Evolutionary conservation across 2,329 filamentous ascomycete genomes (phyloP).

Genomic region (Alternaria alternata): DNA sequence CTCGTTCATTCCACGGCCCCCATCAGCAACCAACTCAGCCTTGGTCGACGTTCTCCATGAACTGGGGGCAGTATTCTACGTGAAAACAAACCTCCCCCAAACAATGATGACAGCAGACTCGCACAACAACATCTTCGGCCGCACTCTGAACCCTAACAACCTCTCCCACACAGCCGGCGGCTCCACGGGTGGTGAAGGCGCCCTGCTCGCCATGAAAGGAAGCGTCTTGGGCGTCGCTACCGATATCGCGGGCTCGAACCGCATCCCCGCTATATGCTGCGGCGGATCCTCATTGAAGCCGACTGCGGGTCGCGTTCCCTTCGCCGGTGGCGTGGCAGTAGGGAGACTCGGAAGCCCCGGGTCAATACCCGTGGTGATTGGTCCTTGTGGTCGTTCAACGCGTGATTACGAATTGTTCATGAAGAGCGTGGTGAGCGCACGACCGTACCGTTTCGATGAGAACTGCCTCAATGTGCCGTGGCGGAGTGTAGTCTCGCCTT

Average conservation of each 20-base stretch:
- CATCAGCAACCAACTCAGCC: conserved; percentile 43
- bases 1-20: conserved; percentile 46
- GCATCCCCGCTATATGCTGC: conserved; percentile 84
- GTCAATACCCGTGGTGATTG: conserved; percentile 51
- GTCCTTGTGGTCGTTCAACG: conserved; percentile 55
- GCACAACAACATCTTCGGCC: conserved; percentile 68
- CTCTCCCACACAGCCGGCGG: conserved; percentile 69
- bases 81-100: conserved; percentile 63
- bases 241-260: conserved; percentile 69
- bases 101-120: conserved; percentile 61
- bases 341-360: conserved; percentile 43
- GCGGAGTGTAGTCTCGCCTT: conserved; percentile 41
- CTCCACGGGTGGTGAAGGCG: conserved; percentile 71
- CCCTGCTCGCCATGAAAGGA: conserved; percentile 66
- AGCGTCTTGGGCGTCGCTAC: conserved; percentile 69
- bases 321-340: conserved; percentile 36
- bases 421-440: conserved; percentile 49
- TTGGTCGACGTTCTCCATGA: conserved; percentile 49
- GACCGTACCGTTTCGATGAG: conserved; percentile 58
- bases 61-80: conserved; percentile 60
- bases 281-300: conserved; percentile 60
- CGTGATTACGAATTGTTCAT: conserved; percentile 55
- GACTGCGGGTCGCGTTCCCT: conserved; percentile 61
- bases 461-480: conserved; percentile 57
- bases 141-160: conserved; percentile 70